These are phyloP conservation scores for Sugiyamaella lignohabitans DNA, from an alignment of 805 yeast genomes.

Conservation along the genomic window DNA sequence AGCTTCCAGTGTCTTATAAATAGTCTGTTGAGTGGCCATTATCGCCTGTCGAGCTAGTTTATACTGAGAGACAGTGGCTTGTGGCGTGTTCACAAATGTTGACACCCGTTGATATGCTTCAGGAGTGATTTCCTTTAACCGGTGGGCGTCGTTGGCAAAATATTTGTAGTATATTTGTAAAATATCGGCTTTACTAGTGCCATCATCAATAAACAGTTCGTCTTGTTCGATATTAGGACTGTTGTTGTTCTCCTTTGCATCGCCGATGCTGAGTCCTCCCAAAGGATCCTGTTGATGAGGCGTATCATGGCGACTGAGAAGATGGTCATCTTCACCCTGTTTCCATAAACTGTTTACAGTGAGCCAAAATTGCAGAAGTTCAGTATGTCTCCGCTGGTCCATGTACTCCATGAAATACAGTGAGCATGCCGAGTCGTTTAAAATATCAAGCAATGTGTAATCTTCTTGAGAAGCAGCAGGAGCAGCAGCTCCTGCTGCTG, in stretches of 20 bases:
- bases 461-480: slow-evolving; percentile 25
- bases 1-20: slow-evolving; percentile 45
- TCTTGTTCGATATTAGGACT: slow-evolving; percentile 11
- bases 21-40: slow-evolving; percentile 50
- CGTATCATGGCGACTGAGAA: too few species aligned
- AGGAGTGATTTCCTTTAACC: neutral
- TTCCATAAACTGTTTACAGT: slow-evolving; percentile 62
- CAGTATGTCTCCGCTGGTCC: slow-evolving; percentile 43
- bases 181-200: slow-evolving; percentile 46
- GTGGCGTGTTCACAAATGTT: slow-evolving; percentile 28
- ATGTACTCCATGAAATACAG: slow-evolving; percentile 49
- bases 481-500: neutral
- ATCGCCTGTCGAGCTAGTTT: slow-evolving; percentile 52
- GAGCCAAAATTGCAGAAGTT: slow-evolving; percentile 56
- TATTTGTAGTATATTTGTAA: slow-evolving; percentile 41
- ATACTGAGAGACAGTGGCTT: slow-evolving; percentile 32
- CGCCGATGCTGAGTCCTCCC: slow-evolving; percentile 23
- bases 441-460: slow-evolving; percentile 37
- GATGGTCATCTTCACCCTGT: slow-evolving; percentile 11
- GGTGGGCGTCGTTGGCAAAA: slow-evolving; percentile 24
- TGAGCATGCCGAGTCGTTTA: slow-evolving; percentile 43
- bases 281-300: slow-evolving; percentile 21
- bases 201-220: slow-evolving; percentile 25
- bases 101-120: neutral
- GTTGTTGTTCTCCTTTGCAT: slow-evolving; percentile 11